Conservation (phyloP, 2,329 filamentous ascomycete species). For the Phoma herbarum region DNA sequence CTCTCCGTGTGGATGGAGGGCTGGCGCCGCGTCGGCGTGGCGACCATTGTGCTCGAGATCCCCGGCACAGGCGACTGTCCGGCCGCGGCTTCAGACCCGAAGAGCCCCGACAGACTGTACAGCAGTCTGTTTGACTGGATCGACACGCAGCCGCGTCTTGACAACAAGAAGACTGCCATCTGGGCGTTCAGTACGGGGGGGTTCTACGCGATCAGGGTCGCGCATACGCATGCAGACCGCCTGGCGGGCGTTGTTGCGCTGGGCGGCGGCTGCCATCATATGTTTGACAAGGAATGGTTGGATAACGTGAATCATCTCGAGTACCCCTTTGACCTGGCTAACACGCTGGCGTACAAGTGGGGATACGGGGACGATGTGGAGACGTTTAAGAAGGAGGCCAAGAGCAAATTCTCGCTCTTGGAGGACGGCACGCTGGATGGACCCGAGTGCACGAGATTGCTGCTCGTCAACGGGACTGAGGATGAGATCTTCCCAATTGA, state of each 20-base stretch:
- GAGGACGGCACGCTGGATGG: conserved; percentile 64
- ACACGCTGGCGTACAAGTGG: conserved; percentile 61
- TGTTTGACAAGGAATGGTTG: conserved; percentile 66
- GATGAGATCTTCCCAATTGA: conserved; percentile 71
- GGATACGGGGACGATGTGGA: conserved; percentile 50
- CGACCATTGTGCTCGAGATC: conserved; percentile 63
- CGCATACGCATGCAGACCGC: conserved; percentile 64
- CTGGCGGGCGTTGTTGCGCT: conserved; percentile 62
- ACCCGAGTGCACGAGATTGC: conserved; percentile 57
- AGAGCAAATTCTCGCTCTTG: conserved; percentile 62
- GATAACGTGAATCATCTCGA: conserved; percentile 64
- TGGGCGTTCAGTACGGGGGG: conserved; percentile 69
- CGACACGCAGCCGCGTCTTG: conserved; percentile 57
- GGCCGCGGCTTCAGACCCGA: conserved; percentile 56
- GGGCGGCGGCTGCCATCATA: conserved; percentile 64
- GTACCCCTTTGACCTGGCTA: conserved; percentile 66
- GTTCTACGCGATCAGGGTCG: conserved; percentile 65
- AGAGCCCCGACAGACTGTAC: conserved; percentile 63
- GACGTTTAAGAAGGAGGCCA: conserved; percentile 59
- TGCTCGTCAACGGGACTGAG: conserved; percentile 66
- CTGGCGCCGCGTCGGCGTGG: conserved; percentile 60
- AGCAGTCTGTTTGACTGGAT: conserved; percentile 65
- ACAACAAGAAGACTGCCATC: conserved; percentile 58
- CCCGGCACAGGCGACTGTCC: conserved; percentile 67
- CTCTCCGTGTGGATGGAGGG: conserved; percentile 62